phyloP scores from a whole-genome alignment of 2,329 filamentous ascomycete genomes.

The Botrytis fabae region DNA sequence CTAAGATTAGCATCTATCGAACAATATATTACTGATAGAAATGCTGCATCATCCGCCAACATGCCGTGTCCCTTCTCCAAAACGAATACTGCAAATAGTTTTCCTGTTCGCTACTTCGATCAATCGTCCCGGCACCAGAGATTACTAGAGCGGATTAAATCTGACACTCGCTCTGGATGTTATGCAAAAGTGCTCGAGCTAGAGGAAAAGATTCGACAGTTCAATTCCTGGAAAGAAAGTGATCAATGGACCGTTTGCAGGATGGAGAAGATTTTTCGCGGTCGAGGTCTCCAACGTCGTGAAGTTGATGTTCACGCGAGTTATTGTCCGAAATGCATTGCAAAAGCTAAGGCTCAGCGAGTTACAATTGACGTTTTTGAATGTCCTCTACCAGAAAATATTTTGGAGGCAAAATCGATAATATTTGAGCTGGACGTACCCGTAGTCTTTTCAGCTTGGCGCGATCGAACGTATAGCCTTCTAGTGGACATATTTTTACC shows the following conservation, averaged over 20 bases:
- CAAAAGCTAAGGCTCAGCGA: conserved; percentile 38
- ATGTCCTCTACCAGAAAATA: conserved; percentile 53
- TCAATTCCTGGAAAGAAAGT: conserved; percentile 36
- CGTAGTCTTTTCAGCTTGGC: conserved; percentile 47
- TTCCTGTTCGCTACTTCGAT: conserved; percentile 52
- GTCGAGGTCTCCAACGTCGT: background rate
- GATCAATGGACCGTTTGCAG: background rate
- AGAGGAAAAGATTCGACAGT: conserved; percentile 34
- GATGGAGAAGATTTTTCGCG: background rate
- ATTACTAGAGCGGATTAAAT: conserved; percentile 44
- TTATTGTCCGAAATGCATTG: conserved; percentile 44
- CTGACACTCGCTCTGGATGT: conserved; percentile 39
- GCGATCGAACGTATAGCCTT: conserved; percentile 49
- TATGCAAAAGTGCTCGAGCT: conserved; percentile 43
- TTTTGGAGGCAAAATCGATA: conserved; percentile 44
- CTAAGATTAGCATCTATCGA: conserved; percentile 49
- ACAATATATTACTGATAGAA: conserved; percentile 44
- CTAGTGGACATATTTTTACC: conserved; percentile 44
- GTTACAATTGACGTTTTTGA: conserved; percentile 53
- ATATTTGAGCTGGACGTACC: conserved; percentile 56
- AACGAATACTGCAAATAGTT: conserved; percentile 43
- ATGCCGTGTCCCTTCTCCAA: conserved; percentile 43
- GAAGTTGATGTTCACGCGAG: background rate
- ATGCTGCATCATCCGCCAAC: rapidly evolving
- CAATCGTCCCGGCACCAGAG: conserved; percentile 45